phyloP scores from a whole-genome alignment of 345 rosid species.

The Jatropha curcas region DNA sequence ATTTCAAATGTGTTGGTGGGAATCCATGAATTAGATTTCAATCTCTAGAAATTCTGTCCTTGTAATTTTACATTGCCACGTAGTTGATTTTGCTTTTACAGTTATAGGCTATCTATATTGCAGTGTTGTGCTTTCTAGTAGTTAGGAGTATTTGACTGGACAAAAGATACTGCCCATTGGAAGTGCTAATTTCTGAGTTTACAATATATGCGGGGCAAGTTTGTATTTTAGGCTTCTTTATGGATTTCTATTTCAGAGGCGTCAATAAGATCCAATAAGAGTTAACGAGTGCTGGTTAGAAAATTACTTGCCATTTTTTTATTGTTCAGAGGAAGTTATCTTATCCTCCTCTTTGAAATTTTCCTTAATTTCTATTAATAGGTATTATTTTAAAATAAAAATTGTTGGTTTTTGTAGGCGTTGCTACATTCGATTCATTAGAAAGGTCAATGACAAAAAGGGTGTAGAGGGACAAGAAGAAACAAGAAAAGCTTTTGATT shows the following conservation, averaged over 20 bases:
- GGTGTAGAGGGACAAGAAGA: conserved; percentile 90
- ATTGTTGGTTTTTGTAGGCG: conserved; percentile 59
- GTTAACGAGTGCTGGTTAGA: not conserved
- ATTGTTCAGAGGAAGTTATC: not conserved
- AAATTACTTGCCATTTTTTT: not conserved
- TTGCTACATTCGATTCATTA: conserved; percentile 89
- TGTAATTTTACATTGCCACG: not conserved
- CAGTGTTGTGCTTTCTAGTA: not conserved
- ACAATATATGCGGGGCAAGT: not conserved
- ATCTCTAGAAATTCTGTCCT: not conserved
- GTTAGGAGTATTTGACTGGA: not conserved
- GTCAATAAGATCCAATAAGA: not conserved
- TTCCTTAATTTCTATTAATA: not conserved
- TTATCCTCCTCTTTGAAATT: not conserved
- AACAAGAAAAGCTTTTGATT: conserved; percentile 87
- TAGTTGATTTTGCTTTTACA: not conserved
- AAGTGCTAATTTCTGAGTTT: not conserved
- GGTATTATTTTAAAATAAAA: not conserved
- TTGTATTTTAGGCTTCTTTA: not conserved
- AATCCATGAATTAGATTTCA: too few relatives aligned
- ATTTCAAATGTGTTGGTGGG: not conserved
- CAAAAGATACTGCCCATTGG: too few relatives aligned
- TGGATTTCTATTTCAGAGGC: not conserved
- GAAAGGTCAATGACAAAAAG: conserved; percentile 88
- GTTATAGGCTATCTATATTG: not conserved